Conservation (phyloP, 495 filamentous ascomycete genomes). For the Lophium mytilinum region DNA sequence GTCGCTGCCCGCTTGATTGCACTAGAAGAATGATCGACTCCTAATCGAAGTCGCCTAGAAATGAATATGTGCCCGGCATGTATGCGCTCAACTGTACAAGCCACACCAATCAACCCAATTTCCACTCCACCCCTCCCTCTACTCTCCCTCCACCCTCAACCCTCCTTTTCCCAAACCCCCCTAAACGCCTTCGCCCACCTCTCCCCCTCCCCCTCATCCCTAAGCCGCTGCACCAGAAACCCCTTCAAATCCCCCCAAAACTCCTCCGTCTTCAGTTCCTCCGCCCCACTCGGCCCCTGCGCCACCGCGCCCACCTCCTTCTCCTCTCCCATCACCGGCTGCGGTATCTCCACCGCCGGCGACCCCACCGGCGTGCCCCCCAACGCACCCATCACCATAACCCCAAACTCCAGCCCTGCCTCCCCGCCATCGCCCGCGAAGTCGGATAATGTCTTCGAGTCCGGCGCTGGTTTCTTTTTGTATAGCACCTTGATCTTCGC, state of each 20-base stretch:
- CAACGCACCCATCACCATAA: constrained; percentile 68
- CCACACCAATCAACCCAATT: too few relatives aligned
- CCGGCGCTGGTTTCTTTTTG: constrained; percentile 71
- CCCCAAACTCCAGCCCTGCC: constrained; percentile 53
- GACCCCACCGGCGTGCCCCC: constrained; percentile 22
- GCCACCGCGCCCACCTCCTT: constrained; percentile 33
- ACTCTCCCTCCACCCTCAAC: not conserved
- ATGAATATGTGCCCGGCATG: too few relatives aligned
- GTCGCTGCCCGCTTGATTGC: too few relatives aligned
- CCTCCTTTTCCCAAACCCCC: constrained; percentile 49
- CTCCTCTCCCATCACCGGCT: constrained; percentile 17
- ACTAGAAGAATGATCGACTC: too few relatives aligned
- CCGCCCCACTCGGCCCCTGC: constrained; percentile 48
- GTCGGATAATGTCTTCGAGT: constrained; percentile 58
- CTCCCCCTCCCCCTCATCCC: constrained; percentile 59
- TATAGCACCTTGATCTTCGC: constrained; percentile 77
- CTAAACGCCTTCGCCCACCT: constrained; percentile 60
- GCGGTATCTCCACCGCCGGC: constrained; percentile 28
- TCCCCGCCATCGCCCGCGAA: constrained; percentile 37
- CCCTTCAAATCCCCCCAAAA: constrained; percentile 87
- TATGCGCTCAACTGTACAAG: too few relatives aligned
- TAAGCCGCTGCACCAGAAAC: constrained; percentile 68
- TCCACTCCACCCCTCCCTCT: not conserved
- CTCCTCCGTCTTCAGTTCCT: constrained; percentile 56
- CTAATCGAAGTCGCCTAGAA: too few relatives aligned